phyloP scores from a whole-genome alignment of 208 protist species.

The Leishmania lainsoni region DNA sequence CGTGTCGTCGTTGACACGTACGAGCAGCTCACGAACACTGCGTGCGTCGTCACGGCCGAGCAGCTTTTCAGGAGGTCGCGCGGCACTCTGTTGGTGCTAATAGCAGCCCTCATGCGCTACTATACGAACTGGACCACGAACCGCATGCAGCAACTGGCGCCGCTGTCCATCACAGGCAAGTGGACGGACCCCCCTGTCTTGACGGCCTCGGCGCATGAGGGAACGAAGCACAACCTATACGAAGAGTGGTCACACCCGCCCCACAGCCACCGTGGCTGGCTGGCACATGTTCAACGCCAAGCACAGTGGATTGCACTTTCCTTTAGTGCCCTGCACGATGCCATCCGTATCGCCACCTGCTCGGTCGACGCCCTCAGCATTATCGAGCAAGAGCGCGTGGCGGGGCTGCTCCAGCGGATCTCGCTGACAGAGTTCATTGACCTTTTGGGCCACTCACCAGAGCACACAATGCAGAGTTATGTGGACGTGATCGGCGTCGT shows the following conservation, averaged over 20 bases:
- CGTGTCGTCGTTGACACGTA: slow-evolving; percentile 62
- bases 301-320: slow-evolving; percentile 72
- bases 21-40: slow-evolving; percentile 57
- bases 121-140: slow-evolving; percentile 74
- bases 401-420: slow-evolving; percentile 44
- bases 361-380: slow-evolving; percentile 34
- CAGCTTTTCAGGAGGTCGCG: slow-evolving; percentile 57
- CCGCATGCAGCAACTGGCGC: slow-evolving; percentile 37
- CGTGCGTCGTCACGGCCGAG: slow-evolving; percentile 52
- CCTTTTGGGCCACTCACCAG: slow-evolving; percentile 46
- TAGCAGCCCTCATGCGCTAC: slow-evolving; percentile 70
- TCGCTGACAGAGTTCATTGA: slow-evolving; percentile 55
- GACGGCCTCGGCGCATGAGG: slow-evolving; percentile 8
- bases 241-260: slow-evolving; percentile 68
- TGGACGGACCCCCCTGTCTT: not conserved
- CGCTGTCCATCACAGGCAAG: slow-evolving; percentile 4
- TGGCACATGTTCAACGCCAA: slow-evolving; percentile 51
- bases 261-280: slow-evolving; percentile 54
- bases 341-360: slow-evolving; percentile 39
- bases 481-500: slow-evolving; percentile 51
- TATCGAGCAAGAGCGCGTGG: slow-evolving; percentile 56
- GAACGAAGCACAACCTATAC: slow-evolving; percentile 37
- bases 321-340: slow-evolving; percentile 71
- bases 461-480: slow-evolving; percentile 44
- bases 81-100: slow-evolving; percentile 56